A percentile compares a stretch with the other conserved stretches of the same genome.
These are phyloP conservation scores for Ascochyta koolunga DNA, from an alignment of 2,329 filamentous ascomycete genomes.

Conservation along the genomic window DNA sequence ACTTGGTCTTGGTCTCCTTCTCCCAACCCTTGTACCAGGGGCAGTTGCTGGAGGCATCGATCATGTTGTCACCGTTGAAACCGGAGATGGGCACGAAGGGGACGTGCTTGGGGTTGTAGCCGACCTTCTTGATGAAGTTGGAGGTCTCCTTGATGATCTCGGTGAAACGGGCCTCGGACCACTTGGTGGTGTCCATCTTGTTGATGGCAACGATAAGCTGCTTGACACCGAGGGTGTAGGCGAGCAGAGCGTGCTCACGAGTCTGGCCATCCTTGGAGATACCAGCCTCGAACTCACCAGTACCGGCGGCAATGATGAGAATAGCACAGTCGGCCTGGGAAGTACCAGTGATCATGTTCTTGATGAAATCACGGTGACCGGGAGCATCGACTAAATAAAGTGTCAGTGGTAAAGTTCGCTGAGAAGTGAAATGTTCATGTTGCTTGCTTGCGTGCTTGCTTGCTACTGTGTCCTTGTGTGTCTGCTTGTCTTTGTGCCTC, in stretches of 20 bases:
- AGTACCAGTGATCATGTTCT: constrained; percentile 99
- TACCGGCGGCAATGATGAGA: constrained; percentile 99
- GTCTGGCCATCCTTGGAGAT: constrained; percentile 99
- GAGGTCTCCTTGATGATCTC: constrained; percentile 99
- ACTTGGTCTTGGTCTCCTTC: constrained; percentile 95
- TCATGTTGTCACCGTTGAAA: constrained; percentile 99
- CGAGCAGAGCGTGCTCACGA: constrained; percentile 99
- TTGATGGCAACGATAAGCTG: constrained; percentile 99
- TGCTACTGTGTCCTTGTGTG: too few relatives aligned
- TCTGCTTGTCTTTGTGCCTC: too few relatives aligned
- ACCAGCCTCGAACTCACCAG: constrained; percentile 99
- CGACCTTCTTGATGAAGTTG: constrained; percentile 99
- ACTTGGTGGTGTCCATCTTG: constrained; percentile 99
- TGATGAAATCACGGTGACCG: constrained; percentile 99
- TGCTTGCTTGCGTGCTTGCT: too few relatives aligned
- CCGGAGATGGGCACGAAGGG: constrained; percentile 99
- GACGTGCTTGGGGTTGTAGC: constrained; percentile 99
- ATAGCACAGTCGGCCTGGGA: constrained; percentile 99
- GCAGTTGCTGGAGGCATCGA: constrained; percentile 85
- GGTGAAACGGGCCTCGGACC: constrained; percentile 93
- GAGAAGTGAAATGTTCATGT: too few relatives aligned
- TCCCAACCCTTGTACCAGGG: constrained; percentile 99
- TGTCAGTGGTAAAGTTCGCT: too few relatives aligned
- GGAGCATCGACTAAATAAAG: constrained; percentile 68
- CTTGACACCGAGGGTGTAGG: constrained; percentile 99